Evolutionary conservation across 805 yeast genomes (phyloP).

Genomic region (Starmerella apicola): DNA sequence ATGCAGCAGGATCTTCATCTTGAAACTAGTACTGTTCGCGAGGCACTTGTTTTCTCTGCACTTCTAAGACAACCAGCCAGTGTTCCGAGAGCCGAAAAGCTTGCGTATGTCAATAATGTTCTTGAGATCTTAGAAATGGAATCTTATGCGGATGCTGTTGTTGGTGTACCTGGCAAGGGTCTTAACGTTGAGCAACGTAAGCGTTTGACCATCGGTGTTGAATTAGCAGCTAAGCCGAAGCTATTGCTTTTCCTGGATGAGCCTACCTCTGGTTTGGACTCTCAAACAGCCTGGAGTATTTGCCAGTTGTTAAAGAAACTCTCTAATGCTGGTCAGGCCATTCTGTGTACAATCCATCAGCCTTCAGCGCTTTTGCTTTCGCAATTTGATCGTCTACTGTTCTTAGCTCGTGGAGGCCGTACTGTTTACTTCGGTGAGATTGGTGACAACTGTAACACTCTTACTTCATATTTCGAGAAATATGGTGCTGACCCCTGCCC

Average conservation of each 20-base stretch:
- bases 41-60: conserved; percentile 61
- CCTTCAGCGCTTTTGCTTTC: conserved; percentile 60
- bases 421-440: conserved; percentile 77
- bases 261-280: conserved; percentile 62
- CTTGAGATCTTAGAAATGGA: conserved; percentile 57
- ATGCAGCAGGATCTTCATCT: conserved; percentile 73
- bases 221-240: conserved; percentile 56
- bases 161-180: conserved; percentile 66
- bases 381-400: conserved; percentile 53
- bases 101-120: conserved; percentile 56
- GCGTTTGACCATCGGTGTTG: conserved; percentile 59
- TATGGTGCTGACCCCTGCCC: conserved; percentile 61
- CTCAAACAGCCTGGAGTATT: conserved; percentile 55
- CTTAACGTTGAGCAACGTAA: conserved; percentile 57
- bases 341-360: conserved; percentile 66
- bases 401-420: conserved; percentile 62
- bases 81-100: conserved; percentile 46
- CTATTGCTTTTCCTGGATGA: conserved; percentile 52
- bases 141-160: conserved; percentile 62
- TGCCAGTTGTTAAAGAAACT: conserved; percentile 53
- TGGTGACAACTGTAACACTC: conserved; percentile 47
- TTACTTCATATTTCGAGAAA: conserved; percentile 56
- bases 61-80: conserved; percentile 54
- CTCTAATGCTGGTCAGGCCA: conserved; percentile 62
- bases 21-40: conserved; percentile 58